Conservation (phyloP, 306 rosid species). For the Leucaena leucocephala region DNA sequence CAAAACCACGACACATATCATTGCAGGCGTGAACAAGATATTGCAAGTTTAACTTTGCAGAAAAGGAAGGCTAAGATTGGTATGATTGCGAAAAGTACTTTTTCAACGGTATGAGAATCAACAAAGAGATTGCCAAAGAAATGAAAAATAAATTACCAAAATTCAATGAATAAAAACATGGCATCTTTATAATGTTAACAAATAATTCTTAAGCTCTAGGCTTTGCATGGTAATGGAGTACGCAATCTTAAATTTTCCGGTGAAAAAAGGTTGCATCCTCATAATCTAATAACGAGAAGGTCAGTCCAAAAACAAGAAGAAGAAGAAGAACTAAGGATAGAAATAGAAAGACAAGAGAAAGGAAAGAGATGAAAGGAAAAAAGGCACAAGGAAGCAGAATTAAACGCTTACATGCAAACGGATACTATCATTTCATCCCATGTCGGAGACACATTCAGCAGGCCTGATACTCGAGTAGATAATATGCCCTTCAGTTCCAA, state of each 20-base stretch:
- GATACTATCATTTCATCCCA: slow-evolving; percentile 49
- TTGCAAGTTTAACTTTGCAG: neutral
- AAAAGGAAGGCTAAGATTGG: neutral
- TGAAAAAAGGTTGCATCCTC: slow-evolving; percentile 2
- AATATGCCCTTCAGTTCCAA: slow-evolving; percentile 39
- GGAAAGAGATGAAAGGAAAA: neutral
- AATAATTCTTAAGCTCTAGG: slow-evolving; percentile 3
- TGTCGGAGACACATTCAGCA: slow-evolving; percentile 37
- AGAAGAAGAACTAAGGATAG: neutral
- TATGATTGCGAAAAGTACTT: slow-evolving; percentile 11
- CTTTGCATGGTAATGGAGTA: slow-evolving; percentile 13
- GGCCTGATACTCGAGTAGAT: slow-evolving; percentile 36
- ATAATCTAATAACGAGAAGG: neutral
- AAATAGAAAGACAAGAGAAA: neutral
- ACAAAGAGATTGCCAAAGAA: neutral
- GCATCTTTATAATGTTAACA: slow-evolving; percentile 25
- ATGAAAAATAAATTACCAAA: slow-evolving; percentile 21
- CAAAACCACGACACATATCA: neutral
- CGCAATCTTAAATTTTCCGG: slow-evolving; percentile 16
- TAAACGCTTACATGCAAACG: slow-evolving; percentile 40
- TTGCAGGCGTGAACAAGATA: neutral
- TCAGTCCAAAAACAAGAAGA: neutral
- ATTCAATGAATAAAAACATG: slow-evolving; percentile 26
- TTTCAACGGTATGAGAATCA: neutral
- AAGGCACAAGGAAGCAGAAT: neutral